A percentile compares a stretch with the other conserved stretches of the same genome.
phyloP scores from a whole-genome alignment of 2,329 filamentous ascomycete genomes.

The Capronia coronata region DNA sequence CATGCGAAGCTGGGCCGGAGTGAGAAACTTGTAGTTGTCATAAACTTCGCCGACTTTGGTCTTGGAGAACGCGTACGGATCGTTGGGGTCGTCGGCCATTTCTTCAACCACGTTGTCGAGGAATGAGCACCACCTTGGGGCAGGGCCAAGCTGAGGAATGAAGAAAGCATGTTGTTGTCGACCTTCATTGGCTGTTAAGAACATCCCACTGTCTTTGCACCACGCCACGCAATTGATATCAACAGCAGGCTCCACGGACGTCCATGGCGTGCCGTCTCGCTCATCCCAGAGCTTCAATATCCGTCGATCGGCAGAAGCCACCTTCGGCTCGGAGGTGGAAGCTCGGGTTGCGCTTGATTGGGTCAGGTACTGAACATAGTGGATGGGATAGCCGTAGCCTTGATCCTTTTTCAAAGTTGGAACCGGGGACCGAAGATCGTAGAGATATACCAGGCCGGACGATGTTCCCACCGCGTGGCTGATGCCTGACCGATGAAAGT shows the following conservation, averaged over 20 bases:
- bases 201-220: conserved; percentile 88
- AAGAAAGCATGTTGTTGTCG: conserved; percentile 93
- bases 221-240: conserved; percentile 93
- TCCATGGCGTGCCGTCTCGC: conserved; percentile 78
- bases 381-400: conserved; percentile 87
- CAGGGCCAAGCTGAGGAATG: conserved; percentile 84
- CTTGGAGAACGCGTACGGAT: conserved; percentile 49
- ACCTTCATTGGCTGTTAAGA: conserved; percentile 94
- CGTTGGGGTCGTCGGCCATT: conserved; percentile 77
- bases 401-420: conserved; percentile 89
- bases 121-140: conserved; percentile 93
- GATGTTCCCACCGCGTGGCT: conserved; percentile 83
- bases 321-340: conserved; percentile 62
- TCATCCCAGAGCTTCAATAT: conserved; percentile 98
- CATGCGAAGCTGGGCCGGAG: conserved; percentile 72
- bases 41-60: conserved; percentile 67
- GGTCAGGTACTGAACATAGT: conserved; percentile 66
- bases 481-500: conserved; percentile 77
- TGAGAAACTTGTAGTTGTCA: conserved; percentile 99
- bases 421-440: conserved; percentile 81
- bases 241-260: conserved; percentile 86
- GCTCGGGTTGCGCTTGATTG: conserved; percentile 65
- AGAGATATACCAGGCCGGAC: conserved; percentile 78
- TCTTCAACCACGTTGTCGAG: conserved; percentile 97
- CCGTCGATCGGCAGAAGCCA: conserved; percentile 85